A percentile compares a stretch with the other conserved stretches of the same genome.
Evolutionary conservation across 2,329 filamentous ascomycete genomes (phyloP).

Genomic region (Xenoacremonium recifei): DNA sequence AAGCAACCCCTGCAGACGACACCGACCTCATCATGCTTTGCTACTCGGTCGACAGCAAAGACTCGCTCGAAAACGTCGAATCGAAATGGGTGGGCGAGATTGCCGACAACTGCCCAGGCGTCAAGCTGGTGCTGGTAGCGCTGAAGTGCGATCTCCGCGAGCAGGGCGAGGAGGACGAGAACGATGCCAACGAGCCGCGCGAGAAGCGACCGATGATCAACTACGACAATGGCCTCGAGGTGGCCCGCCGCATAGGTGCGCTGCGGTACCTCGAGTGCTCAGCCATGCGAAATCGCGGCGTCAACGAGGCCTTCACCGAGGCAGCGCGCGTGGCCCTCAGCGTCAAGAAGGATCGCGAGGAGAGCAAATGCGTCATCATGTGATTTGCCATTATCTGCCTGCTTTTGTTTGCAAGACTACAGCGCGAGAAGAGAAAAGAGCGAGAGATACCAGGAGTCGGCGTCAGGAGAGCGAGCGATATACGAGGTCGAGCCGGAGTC

Average conservation of each 20-base stretch:
- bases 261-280: conserved; percentile 97
- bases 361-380: conserved; percentile 61
- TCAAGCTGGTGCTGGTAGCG: conserved; percentile 91
- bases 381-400: conserved; percentile 30
- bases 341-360: conserved; percentile 64
- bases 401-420: neutral
- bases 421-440: conserved; percentile 3
- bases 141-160: conserved; percentile 96
- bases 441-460: neutral
- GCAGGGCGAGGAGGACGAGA: conserved; percentile 68
- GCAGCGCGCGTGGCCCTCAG: conserved; percentile 89
- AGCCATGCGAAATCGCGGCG: conserved; percentile 94
- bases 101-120: conserved; percentile 92
- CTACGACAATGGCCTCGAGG: conserved; percentile 88
- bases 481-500: no score
- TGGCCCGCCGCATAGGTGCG: conserved; percentile 87
- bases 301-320: conserved; percentile 98
- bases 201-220: conserved; percentile 75
- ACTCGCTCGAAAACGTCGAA: conserved; percentile 97
- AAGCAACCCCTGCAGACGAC: conserved; percentile 52
- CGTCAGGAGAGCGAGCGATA: conserved; percentile 5
- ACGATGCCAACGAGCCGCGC: conserved; percentile 38
- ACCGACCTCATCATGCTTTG: conserved; percentile 99
- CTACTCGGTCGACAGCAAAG: conserved; percentile 94
- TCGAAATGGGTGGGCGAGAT: conserved; percentile 99